Evolutionary conservation across 768 basidiomycete genomes (phyloP), one percentile per base, ranked within the genome.

Genomic region (Boletellus ananiceps): DNA sequence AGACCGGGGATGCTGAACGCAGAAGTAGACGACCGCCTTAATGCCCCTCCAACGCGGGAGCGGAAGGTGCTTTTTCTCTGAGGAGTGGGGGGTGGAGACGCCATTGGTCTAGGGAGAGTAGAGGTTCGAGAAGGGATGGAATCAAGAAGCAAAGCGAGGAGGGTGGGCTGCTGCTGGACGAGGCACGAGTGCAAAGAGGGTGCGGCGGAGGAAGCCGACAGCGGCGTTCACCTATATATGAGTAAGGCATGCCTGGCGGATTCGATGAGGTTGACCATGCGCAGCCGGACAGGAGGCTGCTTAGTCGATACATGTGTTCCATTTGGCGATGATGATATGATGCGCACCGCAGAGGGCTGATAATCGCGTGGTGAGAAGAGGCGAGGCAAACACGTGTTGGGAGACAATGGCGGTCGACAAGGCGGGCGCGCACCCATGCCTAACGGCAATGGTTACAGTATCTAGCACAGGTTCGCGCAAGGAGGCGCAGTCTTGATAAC

Each of bases 11-110:
- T 68, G 35, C 68, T 65, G 52, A 84, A 72, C 8, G 76, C 69
- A 4, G n/a, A n/a, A n/a, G 79, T 77, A 15, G 84, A 85, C 3
- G 82, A 77, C 44, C 83, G 80, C 8, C 82, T 77, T 62, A 84
- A 72, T 44, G 71, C 78, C 41, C 72, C 75, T 43, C 80, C 80
- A 70, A 86, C 76, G 43, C 84, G 82, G 35, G 73, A 67, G 66
- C 84, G 82, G 60, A 78, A 72, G 39, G 76, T 71, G 2, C 56
- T 57, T 48, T 67, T 67, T 60, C 71, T 76, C 45, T 63, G 65
- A 7, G 69, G 58, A 55, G 59, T 60, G 36, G 63, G 57, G 44
- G 63, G 58, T 18, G 63, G 62, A 43, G 61, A 44, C n/a, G 67
- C 37, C 52, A 67, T 65, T 23, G 41, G 54, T 18, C 67, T 58